Evolutionary conservation across 306 rosid genomes (phyloP), one percentile per base, ranked within the genome.

Genomic region (Prunus dulcis): DNA sequence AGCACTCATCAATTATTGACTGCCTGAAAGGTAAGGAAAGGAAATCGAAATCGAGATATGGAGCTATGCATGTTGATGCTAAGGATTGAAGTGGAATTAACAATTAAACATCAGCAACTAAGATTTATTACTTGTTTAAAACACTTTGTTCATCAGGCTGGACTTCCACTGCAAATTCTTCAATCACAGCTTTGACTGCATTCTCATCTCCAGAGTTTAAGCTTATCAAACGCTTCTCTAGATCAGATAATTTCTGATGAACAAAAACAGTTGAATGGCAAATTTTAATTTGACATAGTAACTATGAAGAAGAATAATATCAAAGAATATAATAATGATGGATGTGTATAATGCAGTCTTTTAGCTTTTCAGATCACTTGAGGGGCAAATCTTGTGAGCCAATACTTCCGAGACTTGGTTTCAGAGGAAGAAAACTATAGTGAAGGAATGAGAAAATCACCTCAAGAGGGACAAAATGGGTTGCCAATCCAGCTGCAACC

Each of bases 401-500:
- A 75, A 46, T 32, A 18, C 13, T 43, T 14, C 61, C 9, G 20
- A 58, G 58, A 18, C 18, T 20, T 32, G 22, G 41, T 51, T 50
- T 62, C 2, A 41, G 47, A 41, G 55, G 45, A 57, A 56, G 23
- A 65, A 64, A 56, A 45, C 23, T 49, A 62, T 49, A 19, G 57
- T 20, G 3, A 38, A 63, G 27, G 27, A 32, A 7, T 50, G 47
- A 76, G 25, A 72, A 80, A 77, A 80, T 71, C 72, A 95, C 98
- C 96, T 95, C 93, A 7, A 81, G 90, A 79, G 93, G 83, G 60
- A 95, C 97, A 66, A 92, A 88, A 84, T 94, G 98, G 32, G 98
- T 94, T 64, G 98, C 97, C 46, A 91, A 58, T 82, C 96, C 97
- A 69, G 65, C 88, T 20, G 91, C 91, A 71, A 94, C 89, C 85